Base-by-base conservation (phyloP, 164 flowering plant species). In the Brasenia schreberi region DNA sequence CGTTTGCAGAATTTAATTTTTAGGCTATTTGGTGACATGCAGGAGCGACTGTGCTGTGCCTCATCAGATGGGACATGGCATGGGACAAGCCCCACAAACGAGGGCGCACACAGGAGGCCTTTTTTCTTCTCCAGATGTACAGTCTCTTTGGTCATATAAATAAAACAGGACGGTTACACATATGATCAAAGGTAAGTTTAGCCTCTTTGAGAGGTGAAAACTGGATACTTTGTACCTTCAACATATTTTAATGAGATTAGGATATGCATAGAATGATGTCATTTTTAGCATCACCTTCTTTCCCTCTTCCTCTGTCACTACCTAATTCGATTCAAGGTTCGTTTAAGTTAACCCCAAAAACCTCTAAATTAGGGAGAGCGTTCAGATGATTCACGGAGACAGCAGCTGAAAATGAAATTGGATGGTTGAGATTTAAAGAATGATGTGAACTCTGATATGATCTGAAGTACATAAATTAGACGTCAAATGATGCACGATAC, bases 81-180 rank as follows among this genome's bases (percentile, higher is more conserved):
- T 72, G 58, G 84, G 79, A 43, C 76, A 76, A 71, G 62, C 83
- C 19, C 19, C 80, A n/a, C 68, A 53, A 52, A 71, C 67, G 10
- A 85, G 76, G 74, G 81, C 89, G 43, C 85, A 65, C 66, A 61
- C 77, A 64, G 89, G 90, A 66, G 85, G 92, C 56, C 73, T 82
- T 58, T 85, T 81, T 80, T 81, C 89, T 65, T 68, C 79, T 64
- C 73, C 85, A 70, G 87, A 89, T 86, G 90, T 82, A 82, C 90
- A 89, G 85, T 86, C 96, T 64, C 83, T 86, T 78, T 92, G 97
- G 97, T 87, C 83, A 74, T 85, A 76, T 83, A 83, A 85, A 66
- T 88, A 74, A 81, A 67, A 53, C 12, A 53, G 52, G 62, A 33
- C 42, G 23, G 17, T 39, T 2, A 63, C 62, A 70, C 59, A 77